Evolutionary conservation across 495 filamentous ascomycete species (phyloP).

Genomic region (Podospora fimiseda): DNA sequence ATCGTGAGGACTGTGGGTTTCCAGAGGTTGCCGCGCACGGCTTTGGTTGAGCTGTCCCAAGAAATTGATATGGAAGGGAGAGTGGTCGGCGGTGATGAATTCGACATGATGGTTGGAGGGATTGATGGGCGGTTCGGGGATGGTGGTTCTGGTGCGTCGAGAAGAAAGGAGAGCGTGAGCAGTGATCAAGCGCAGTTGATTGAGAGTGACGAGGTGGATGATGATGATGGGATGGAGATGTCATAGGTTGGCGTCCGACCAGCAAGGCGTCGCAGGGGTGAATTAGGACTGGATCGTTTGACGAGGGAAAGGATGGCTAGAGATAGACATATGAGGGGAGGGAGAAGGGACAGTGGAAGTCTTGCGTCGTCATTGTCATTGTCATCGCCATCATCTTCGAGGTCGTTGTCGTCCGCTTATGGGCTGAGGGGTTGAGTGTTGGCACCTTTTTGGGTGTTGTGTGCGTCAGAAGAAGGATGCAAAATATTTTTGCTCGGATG

Average conservation of each 20-base stretch:
- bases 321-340: not conserved
- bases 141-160: slow-evolving; percentile 44
- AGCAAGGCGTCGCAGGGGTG: not conserved
- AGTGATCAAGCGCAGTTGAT: slow-evolving; percentile 51
- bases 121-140: slow-evolving; percentile 49
- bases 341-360: not conserved
- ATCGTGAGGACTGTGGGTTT: slow-evolving; percentile 86
- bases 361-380: too few relatives aligned
- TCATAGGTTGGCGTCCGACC: slow-evolving; percentile 24
- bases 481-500: too few relatives aligned
- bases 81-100: slow-evolving; percentile 74
- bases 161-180: slow-evolving; percentile 50
- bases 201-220: slow-evolving; percentile 58
- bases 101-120: slow-evolving; percentile 66
- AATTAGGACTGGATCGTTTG: not conserved
- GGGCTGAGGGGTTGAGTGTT: too few relatives aligned
- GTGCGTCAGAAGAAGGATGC: too few relatives aligned
- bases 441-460: too few relatives aligned
- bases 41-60: slow-evolving; percentile 84
- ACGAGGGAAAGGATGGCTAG: not conserved
- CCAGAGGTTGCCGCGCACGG: slow-evolving; percentile 64
- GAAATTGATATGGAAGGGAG: slow-evolving; percentile 87
- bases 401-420: too few relatives aligned
- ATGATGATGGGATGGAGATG: slow-evolving; percentile 58
- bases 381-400: too few relatives aligned